Percentiles rank a stretch among this genome's conserved stretches.
Conservation (phyloP, 2,329 filamentous ascomycete genomes). For the Ophiostoma sp. region DNA sequence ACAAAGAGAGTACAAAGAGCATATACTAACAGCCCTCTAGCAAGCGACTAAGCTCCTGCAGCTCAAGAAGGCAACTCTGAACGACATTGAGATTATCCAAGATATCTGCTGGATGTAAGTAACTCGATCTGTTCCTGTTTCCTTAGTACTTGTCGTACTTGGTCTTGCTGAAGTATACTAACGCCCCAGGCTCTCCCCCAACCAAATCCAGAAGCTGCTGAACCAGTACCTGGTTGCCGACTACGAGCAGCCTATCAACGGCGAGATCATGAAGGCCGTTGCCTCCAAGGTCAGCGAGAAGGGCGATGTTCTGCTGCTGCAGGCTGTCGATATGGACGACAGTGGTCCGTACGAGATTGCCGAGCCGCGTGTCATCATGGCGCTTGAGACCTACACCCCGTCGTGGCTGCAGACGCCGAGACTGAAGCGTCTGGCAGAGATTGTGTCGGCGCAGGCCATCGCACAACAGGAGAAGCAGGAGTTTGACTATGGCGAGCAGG, state of each 20-base stretch:
- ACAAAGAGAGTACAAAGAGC: too few relatives aligned
- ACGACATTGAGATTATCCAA: slow-evolving; percentile 99
- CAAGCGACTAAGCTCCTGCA: slow-evolving; percentile 98
- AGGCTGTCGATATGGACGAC: slow-evolving; percentile 98
- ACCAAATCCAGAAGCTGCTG: slow-evolving; percentile 97
- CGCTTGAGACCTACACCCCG: slow-evolving; percentile 94
- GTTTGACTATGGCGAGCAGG: slow-evolving; percentile 42
- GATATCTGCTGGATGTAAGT: slow-evolving; percentile 99
- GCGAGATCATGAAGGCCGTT: slow-evolving; percentile 99
- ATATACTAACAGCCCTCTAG: background rate
- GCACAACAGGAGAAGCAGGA: slow-evolving; percentile 87
- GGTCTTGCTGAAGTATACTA: background rate
- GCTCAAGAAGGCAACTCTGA: slow-evolving; percentile 96
- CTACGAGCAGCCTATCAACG: slow-evolving; percentile 98
- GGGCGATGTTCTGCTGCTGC: slow-evolving; percentile 87
- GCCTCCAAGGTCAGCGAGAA: slow-evolving; percentile 96
- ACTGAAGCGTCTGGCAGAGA: slow-evolving; percentile 93
- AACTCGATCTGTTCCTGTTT: too few relatives aligned
- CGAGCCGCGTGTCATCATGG: slow-evolving; percentile 90
- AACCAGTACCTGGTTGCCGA: slow-evolving; percentile 98
- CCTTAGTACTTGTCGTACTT: too few relatives aligned
- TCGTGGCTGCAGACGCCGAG: slow-evolving; percentile 97
- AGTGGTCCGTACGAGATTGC: slow-evolving; percentile 98
- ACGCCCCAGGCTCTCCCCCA: slow-evolving; percentile 73
- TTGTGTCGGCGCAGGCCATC: slow-evolving; percentile 92